These are phyloP conservation scores for Saturnispora mendoncae DNA, from an alignment of 805 yeast species.

Conservation along the genomic window DNA sequence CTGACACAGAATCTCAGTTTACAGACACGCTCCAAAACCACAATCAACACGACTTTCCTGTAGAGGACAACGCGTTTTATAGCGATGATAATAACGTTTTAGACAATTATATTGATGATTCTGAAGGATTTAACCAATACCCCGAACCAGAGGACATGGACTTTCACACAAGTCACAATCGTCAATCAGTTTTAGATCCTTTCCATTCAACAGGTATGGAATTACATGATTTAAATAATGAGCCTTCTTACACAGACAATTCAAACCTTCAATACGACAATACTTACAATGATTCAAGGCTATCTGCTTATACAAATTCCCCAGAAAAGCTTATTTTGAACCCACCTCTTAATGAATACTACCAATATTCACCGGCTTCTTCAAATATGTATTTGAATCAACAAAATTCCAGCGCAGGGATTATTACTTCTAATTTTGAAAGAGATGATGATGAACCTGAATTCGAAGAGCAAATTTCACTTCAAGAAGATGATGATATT, in stretches of 20 bases:
- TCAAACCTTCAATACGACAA: background rate
- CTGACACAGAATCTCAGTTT: background rate
- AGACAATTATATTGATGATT: background rate
- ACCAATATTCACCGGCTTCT: conserved; percentile 11
- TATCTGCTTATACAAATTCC: conserved; percentile 2
- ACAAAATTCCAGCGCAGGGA: background rate
- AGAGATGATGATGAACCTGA: conserved; percentile 27
- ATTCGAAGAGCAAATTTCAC: conserved; percentile 13
- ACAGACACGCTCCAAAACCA: too few relatives aligned
- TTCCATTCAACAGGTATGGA: background rate
- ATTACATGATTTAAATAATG: background rate
- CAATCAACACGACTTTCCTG: background rate
- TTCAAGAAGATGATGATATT: conserved; percentile 10
- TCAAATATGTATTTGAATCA: conserved; percentile 8
- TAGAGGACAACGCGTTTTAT: background rate
- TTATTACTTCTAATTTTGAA: conserved; percentile 20
- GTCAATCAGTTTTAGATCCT: background rate
- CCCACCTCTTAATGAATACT: conserved; percentile 4
- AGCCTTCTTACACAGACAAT: background rate
- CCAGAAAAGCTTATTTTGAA: conserved; percentile 3
- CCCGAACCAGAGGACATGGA: background rate
- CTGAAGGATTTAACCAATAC: background rate
- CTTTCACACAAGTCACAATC: background rate
- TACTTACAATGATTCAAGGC: background rate
- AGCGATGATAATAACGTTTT: background rate